Conservation (phyloP, 257 asterid genomes). For the Capsicum chinense region DNA sequence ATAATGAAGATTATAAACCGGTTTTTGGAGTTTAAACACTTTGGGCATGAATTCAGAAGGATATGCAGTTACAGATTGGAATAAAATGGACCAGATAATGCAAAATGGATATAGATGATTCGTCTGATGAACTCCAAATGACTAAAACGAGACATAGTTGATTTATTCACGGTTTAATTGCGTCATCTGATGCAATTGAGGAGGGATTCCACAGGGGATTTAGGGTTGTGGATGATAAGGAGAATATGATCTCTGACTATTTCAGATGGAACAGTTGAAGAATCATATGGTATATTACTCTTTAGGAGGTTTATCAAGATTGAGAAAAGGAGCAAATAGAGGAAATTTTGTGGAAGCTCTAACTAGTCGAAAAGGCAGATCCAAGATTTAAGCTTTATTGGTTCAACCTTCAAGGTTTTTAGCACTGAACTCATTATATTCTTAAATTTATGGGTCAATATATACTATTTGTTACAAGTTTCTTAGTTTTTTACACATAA, state of each 20-base stretch:
- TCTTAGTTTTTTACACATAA: neutral
- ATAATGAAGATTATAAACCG: too few relatives aligned
- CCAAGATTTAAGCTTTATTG: neutral
- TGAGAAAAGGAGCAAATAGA: conserved; percentile 15
- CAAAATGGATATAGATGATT: neutral
- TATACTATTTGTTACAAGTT: neutral
- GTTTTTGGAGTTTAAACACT: neutral
- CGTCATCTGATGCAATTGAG: neutral
- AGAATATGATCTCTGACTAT: neutral
- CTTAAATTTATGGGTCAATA: neutral
- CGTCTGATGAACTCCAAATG: neutral
- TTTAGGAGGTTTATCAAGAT: conserved; percentile 15
- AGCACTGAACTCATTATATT: neutral
- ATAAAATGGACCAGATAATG: neutral
- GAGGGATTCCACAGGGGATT: neutral
- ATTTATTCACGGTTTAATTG: conserved; percentile 9
- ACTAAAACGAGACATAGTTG: neutral
- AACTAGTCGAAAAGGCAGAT: neutral
- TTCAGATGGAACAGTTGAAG: neutral
- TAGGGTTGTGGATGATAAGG: conserved; percentile 9
- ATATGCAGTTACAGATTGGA: conserved; percentile 12
- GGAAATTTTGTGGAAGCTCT: conserved; percentile 2
- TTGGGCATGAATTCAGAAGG: neutral
- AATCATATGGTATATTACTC: neutral
- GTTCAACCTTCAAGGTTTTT: neutral